A percentile compares a stretch with the other conserved stretches of the same genome.
These are phyloP conservation scores for Alternaria postmessia DNA, from an alignment of 2,329 filamentous ascomycete species.

Conservation along the genomic window DNA sequence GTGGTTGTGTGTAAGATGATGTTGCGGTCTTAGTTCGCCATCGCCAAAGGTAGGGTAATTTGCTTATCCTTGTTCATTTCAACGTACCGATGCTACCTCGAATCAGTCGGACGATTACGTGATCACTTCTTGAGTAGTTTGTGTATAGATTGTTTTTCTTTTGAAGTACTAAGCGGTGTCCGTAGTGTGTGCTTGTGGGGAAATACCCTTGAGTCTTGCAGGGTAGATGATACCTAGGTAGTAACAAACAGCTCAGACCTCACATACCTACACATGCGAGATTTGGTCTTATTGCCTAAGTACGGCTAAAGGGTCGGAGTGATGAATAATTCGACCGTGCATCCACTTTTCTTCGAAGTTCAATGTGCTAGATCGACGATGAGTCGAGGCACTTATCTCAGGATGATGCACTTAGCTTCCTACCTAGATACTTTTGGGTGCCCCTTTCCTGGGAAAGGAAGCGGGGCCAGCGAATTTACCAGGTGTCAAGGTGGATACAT, in stretches of 20 bases:
- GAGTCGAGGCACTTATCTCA: no score
- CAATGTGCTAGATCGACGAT: no score
- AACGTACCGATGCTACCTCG: background rate
- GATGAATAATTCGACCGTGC: no score
- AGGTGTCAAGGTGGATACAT: background rate
- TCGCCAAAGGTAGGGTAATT: background rate
- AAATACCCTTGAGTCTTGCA: background rate
- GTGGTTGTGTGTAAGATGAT: slow-evolving; percentile 2
- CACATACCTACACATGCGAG: no score
- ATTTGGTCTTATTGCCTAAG: no score
- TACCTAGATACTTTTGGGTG: no score
- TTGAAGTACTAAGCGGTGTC: background rate
- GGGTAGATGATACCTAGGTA: background rate
- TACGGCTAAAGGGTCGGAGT: no score
- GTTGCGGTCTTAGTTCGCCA: background rate
- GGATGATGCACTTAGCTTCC: no score
- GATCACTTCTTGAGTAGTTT: background rate
- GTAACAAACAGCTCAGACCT: background rate
- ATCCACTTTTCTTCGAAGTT: no score
- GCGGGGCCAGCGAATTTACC: no score
- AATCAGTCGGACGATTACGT: background rate
- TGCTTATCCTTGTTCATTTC: background rate
- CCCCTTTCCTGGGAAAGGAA: no score
- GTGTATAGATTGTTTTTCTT: background rate
- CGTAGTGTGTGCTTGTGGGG: background rate